Conservation (phyloP, 75 land plant genomes). For the Sequoia sempervirens region DNA sequence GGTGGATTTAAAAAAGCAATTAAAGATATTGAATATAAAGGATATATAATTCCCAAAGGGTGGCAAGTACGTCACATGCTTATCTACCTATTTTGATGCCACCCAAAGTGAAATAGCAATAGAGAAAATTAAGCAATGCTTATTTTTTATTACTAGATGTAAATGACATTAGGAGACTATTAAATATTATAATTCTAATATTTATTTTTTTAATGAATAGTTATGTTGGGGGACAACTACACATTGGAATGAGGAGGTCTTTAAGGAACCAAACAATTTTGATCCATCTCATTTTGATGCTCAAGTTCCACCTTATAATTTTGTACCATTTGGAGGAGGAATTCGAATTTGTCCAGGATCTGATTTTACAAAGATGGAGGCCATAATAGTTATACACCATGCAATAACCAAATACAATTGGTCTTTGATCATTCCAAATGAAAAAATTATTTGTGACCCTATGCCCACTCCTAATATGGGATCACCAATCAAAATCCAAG, state of each 20-base stretch:
- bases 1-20: conserved; percentile 39
- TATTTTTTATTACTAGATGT: too few relatives aligned
- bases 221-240: neutral
- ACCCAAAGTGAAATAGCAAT: too few relatives aligned
- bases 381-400: conserved; percentile 27
- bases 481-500: neutral
- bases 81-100: neutral
- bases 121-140: too few relatives aligned
- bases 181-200: neutral
- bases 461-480: neutral
- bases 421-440: neutral
- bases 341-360: conserved; percentile 57
- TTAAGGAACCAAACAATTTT: conserved; percentile 49
- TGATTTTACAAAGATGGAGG: conserved; percentile 62
- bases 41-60: conserved; percentile 54
- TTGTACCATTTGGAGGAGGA: conserved; percentile 67
- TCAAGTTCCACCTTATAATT: conserved; percentile 43
- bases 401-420: conserved; percentile 20
- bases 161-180: neutral
- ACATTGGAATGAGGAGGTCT: conserved; percentile 23
- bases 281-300: conserved; percentile 41
- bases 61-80: conserved; percentile 38
- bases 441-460: neutral
- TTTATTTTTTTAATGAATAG: neutral
- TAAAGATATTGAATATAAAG: conserved; percentile 41